Evolutionary conservation across 2,329 filamentous ascomycete genomes (phyloP).

Genomic region (Pseudogymnoascus sp.): DNA sequence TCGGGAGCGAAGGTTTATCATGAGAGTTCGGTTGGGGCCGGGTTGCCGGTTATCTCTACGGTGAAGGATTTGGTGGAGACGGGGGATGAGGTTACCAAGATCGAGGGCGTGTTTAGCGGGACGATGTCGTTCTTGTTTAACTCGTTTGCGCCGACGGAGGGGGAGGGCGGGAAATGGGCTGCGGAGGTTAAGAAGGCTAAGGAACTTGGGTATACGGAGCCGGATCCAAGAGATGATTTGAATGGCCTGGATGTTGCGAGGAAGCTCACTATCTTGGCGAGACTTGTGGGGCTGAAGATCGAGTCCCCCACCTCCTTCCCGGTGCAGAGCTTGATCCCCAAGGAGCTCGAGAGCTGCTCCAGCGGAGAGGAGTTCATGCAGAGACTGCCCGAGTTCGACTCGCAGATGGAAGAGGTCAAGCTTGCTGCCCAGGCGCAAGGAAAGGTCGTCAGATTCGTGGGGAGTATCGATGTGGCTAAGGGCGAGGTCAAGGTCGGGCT

Average conservation of each 20-base stretch:
- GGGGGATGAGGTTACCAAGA: slow-evolving; percentile 82
- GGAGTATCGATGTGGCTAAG: slow-evolving; percentile 78
- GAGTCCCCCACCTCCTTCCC: slow-evolving; percentile 84
- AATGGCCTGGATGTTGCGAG: slow-evolving; percentile 89
- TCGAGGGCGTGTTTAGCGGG: slow-evolving; percentile 95
- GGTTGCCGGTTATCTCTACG: slow-evolving; percentile 87
- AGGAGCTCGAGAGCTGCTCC: slow-evolving; percentile 68
- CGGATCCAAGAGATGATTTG: slow-evolving; percentile 78
- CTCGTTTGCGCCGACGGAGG: slow-evolving; percentile 79
- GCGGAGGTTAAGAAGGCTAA: slow-evolving; percentile 89
- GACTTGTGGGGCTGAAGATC: slow-evolving; percentile 74
- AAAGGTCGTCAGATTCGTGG: slow-evolving; percentile 91
- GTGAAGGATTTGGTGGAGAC: slow-evolving; percentile 92
- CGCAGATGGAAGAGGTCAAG: slow-evolving; percentile 85
- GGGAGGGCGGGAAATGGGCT: slow-evolving; percentile 75
- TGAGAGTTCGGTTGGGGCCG: slow-evolving; percentile 89
- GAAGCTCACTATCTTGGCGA: slow-evolving; percentile 90
- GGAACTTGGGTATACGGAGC: slow-evolving; percentile 85
- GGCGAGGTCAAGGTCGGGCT: slow-evolving; percentile 86
- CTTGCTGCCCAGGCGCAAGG: slow-evolving; percentile 75
- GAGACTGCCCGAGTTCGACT: slow-evolving; percentile 74
- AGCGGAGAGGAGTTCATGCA: slow-evolving; percentile 83
- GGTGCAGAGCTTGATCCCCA: slow-evolving; percentile 87
- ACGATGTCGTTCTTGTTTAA: slow-evolving; percentile 99
- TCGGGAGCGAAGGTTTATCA: slow-evolving; percentile 83